Base-by-base conservation (phyloP, 2,329 filamentous ascomycete species). In the Boeremia exigua region DNA sequence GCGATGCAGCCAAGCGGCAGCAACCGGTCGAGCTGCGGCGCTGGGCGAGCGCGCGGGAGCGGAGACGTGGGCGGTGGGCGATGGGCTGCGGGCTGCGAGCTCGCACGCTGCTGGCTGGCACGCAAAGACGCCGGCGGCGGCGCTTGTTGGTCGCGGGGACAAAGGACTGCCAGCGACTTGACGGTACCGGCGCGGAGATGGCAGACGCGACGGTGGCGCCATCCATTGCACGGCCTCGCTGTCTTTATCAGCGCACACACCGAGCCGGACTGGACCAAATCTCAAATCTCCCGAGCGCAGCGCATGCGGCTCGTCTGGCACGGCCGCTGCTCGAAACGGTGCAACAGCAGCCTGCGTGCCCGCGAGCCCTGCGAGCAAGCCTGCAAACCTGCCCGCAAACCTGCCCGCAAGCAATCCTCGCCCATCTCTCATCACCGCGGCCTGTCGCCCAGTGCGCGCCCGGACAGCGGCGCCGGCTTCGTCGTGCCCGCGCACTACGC, bases 1-100 rank as follows among this genome's bases (percentile, higher is more conserved):
- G 57, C 49, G 45, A 57, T 32, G 60, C 61, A 61, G 65, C 67
- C 67, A 70, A 67, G 65, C 68, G 63, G 65, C 65, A 66, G 52
- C 62, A 61, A 62, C 68, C 65, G 68, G 69, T 65, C 63, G 54
- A 61, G 47, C 23, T 37, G 19, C 17, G 37, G 32, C 10, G 23
- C 37, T 15, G 48, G 52, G 57, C 44, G 38, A 50, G 47, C 37
- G 11, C 9, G 28, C 9, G 11, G 17, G 42, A 15, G 38, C 23
- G 12, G 23, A 6, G 19, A 25, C n/a, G 15, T n/a, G 27, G 9
- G 27, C 39, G 23, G 15, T 34, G 32, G 32, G 8, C 32, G 32
- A n/a, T 11, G 30, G 25, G 19, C 10, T 4, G 19, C 5, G 17
- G 36, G 15, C 33, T 17, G 36, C 36, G 17, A 23, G 19, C 19